Conservation (phyloP, 352 stramenopile species). For the Phytophthora litchii region DNA sequence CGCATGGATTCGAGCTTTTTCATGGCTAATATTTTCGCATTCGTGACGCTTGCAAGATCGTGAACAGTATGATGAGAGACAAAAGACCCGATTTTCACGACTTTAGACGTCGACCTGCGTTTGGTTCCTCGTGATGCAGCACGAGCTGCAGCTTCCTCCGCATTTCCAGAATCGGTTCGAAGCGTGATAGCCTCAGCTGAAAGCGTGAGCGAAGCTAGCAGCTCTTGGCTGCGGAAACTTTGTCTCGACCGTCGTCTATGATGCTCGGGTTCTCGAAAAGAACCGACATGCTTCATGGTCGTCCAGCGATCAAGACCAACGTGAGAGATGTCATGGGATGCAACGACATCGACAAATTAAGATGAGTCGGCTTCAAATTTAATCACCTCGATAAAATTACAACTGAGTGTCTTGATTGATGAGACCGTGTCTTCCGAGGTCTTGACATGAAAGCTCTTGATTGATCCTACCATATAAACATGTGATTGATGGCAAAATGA, state of each 20-base stretch:
- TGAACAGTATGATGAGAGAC: background rate
- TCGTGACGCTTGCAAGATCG: constrained; percentile 23
- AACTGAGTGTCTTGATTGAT: no score
- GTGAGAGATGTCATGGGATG: constrained; percentile 16
- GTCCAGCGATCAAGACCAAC: background rate
- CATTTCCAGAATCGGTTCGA: constrained; percentile 17
- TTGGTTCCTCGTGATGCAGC: constrained; percentile 7
- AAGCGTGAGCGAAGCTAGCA: constrained; percentile 36
- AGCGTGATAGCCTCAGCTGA: constrained; percentile 43
- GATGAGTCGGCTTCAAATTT: background rate
- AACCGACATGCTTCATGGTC: constrained; percentile 18
- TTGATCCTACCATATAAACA: background rate
- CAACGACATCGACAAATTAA: constrained; percentile 17
- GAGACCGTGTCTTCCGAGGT: no score
- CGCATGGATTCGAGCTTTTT: constrained; percentile 35
- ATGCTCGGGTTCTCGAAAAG: constrained; percentile 12
- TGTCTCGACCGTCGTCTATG: constrained; percentile 15
- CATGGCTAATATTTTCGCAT: constrained; percentile 36
- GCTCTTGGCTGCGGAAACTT: constrained; percentile 39
- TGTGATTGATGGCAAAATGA: constrained; percentile 6
- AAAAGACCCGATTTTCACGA: background rate
- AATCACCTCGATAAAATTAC: background rate
- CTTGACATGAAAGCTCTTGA: background rate
- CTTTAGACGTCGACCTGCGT: constrained; percentile 4
- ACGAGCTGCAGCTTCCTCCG: constrained; percentile 24